phyloP scores from a whole-genome alignment of 192 early-diverging fungal species.

The Umbelopsis sp. region DNA sequence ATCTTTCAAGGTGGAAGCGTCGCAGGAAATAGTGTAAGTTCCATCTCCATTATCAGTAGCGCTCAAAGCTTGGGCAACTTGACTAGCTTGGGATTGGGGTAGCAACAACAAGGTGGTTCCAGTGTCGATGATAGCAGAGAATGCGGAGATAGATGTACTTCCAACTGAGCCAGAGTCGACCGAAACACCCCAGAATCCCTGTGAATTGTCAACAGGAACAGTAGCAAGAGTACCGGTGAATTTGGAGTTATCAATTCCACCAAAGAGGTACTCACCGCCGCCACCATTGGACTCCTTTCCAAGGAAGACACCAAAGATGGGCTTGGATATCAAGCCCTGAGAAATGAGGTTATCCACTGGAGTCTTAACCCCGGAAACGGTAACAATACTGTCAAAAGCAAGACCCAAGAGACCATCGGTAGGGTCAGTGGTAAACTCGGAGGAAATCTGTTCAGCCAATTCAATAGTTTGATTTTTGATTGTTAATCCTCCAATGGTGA shows the following conservation, averaged over 20 bases:
- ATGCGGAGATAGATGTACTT: not conserved
- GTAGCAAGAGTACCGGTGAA: conserved; percentile 40
- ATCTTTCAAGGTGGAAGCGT: not conserved
- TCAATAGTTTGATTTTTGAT: conserved; percentile 62
- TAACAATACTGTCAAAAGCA: conserved; percentile 45
- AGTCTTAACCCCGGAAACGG: conserved; percentile 39
- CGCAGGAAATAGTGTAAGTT: conserved; percentile 27
- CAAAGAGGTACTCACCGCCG: conserved; percentile 47
- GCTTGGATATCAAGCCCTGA: conserved; percentile 48
- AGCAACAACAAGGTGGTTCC: conserved; percentile 70
- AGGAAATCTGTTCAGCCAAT: conserved; percentile 56
- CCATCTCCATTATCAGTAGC: conserved; percentile 37
- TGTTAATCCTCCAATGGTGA: conserved; percentile 56
- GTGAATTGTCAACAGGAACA: conserved; percentile 31
- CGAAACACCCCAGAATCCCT: conserved; percentile 11
- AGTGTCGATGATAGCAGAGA: conserved; percentile 59
- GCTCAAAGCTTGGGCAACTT: conserved; percentile 41
- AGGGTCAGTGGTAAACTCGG: conserved; percentile 52
- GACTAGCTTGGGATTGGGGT: conserved; percentile 52
- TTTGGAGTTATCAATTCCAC: conserved; percentile 33
- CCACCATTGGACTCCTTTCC: conserved; percentile 38
- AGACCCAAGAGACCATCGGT: conserved; percentile 66
- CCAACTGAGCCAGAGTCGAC: conserved; percentile 21
- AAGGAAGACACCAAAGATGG: conserved; percentile 63
- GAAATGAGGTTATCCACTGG: conserved; percentile 58